A percentile compares a stretch with the other conserved stretches of the same genome.
phyloP scores from a whole-genome alignment of 805 yeast species.

The Candida silvatica region DNA sequence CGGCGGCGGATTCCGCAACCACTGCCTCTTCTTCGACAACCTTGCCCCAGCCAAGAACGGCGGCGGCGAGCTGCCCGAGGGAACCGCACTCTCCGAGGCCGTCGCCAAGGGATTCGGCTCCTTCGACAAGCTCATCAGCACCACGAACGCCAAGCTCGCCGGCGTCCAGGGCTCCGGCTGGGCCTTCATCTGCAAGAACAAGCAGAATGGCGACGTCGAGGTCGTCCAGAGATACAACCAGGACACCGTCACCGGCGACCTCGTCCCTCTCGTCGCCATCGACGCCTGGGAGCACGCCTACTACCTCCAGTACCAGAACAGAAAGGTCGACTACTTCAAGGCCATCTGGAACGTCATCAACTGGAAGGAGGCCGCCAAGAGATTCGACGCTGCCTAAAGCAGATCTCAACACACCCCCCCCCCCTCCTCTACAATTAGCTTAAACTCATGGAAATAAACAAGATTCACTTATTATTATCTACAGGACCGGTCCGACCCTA shows the following conservation, averaged over 20 bases:
- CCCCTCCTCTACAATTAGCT: slow-evolving; percentile 5
- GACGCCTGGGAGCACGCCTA: slow-evolving; percentile 98
- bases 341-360: slow-evolving; percentile 92
- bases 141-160: slow-evolving; percentile 66
- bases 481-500: too few species aligned
- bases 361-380: slow-evolving; percentile 84
- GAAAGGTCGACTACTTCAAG: slow-evolving; percentile 84
- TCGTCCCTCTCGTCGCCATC: slow-evolving; percentile 74
- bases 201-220: slow-evolving; percentile 64
- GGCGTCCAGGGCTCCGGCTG: slow-evolving; percentile 94
- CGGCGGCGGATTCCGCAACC: slow-evolving; percentile 89
- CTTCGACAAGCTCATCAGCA: slow-evolving; percentile 53
- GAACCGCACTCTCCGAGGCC: slow-evolving; percentile 50
- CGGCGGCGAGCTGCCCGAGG: slow-evolving; percentile 64
- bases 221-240: slow-evolving; percentile 80
- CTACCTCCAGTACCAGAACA: slow-evolving; percentile 88
- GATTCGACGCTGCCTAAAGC: slow-evolving; percentile 40
- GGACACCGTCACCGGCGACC: slow-evolving; percentile 68
- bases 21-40: slow-evolving; percentile 80
- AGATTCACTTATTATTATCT: slow-evolving; percentile 1
- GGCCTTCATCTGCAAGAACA: slow-evolving; percentile 85
- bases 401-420: neutral
- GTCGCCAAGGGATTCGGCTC: slow-evolving; percentile 62
- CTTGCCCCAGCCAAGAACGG: slow-evolving; percentile 67
- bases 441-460: neutral